Percentiles rank a stretch among this genome's conserved stretches.
Conservation (phyloP, 805 yeast species). For the Cyberlindnera euphorbiae region DNA sequence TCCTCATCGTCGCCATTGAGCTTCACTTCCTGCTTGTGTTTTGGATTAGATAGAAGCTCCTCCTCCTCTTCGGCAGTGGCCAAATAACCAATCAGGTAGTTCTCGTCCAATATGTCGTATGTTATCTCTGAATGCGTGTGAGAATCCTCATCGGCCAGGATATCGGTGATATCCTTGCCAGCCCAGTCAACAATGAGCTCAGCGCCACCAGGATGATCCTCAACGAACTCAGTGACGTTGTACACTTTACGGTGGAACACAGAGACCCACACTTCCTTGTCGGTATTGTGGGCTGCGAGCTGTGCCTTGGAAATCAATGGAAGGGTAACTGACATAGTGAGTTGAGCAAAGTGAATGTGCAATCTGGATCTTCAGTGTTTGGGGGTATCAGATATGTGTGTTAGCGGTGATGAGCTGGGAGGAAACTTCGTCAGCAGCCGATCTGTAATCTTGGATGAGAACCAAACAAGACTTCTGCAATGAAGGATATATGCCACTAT, state of each 20-base stretch:
- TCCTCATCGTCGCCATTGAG: constrained; percentile 31
- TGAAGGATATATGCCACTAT: no score
- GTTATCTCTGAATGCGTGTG: constrained; percentile 86
- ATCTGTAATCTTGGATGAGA: no score
- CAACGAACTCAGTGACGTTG: constrained; percentile 61
- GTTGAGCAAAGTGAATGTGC: no score
- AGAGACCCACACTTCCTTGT: constrained; percentile 72
- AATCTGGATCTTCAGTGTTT: no score
- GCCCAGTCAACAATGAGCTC: constrained; percentile 76
- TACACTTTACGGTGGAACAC: constrained; percentile 76
- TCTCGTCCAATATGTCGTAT: constrained; percentile 80
- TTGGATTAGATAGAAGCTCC: constrained; percentile 58
- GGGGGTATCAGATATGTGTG: no score
- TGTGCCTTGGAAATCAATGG: constrained; percentile 58
- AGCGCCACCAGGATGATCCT: constrained; percentile 74
- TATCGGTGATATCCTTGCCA: constrained; percentile 78
- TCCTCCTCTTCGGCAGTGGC: constrained; percentile 78
- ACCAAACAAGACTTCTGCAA: no score
- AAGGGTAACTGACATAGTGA: constrained; percentile 31
- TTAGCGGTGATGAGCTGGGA: no score
- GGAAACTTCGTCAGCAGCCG: no score
- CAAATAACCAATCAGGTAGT: constrained; percentile 71
- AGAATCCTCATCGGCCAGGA: constrained; percentile 65
- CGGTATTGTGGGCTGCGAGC: constrained; percentile 47
- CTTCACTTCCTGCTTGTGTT: constrained; percentile 54